These are phyloP conservation scores for Acacia pycnantha DNA, from an alignment of 331 rosid species.

Conservation along the genomic window DNA sequence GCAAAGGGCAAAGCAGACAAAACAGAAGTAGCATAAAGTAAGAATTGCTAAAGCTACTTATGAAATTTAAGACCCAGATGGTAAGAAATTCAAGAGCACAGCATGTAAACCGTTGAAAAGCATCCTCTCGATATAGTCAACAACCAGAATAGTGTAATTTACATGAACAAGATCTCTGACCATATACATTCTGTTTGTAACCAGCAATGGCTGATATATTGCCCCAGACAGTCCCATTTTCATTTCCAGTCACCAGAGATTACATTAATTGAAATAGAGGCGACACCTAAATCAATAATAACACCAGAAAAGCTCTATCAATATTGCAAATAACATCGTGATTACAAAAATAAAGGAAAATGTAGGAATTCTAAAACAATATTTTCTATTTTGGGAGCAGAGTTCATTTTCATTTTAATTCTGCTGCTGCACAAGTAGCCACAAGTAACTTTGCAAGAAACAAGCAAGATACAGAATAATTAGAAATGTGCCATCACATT, in stretches of 20 bases:
- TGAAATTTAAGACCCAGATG: constrained; percentile 10
- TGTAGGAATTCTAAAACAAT: constrained; percentile 7
- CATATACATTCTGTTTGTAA: constrained; percentile 52
- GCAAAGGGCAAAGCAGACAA: not conserved
- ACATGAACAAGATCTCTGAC: constrained; percentile 46
- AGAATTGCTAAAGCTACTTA: constrained; percentile 29
- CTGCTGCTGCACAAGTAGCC: not conserved
- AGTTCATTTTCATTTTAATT: not conserved
- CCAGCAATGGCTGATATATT: constrained; percentile 40
- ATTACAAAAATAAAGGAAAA: not conserved
- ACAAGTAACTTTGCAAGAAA: not conserved
- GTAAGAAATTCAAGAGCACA: constrained; percentile 38
- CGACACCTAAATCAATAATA: constrained; percentile 35
- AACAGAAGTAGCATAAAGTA: constrained; percentile 4
- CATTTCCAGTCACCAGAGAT: constrained; percentile 39
- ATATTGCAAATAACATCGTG: constrained; percentile 23
- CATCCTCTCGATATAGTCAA: constrained; percentile 44
- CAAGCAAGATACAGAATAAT: not conserved
- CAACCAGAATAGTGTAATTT: constrained; percentile 54
- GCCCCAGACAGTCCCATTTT: constrained; percentile 36
- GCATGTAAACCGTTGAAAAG: constrained; percentile 33
- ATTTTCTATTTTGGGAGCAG: not conserved
- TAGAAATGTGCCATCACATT: not conserved
- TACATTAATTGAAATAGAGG: constrained; percentile 35
- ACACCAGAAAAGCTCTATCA: constrained; percentile 35